Percentiles rank a stretch among this genome's conserved stretches.
Evolutionary conservation across 2,329 filamentous ascomycete species (phyloP).

Genomic region (Fusarium hainanense): DNA sequence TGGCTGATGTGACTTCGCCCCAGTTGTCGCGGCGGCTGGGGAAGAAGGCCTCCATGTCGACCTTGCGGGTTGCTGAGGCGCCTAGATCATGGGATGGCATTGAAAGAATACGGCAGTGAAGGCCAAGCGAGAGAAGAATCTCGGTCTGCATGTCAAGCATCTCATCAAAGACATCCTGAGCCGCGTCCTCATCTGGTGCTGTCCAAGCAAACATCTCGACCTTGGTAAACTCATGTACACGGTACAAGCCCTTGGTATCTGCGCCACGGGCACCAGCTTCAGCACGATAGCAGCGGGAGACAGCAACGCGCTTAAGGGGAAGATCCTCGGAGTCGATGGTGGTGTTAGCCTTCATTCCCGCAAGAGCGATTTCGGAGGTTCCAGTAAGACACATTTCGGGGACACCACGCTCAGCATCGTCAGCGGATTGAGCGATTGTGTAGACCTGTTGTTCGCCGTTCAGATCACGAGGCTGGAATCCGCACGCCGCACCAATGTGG

Average conservation of each 20-base stretch:
- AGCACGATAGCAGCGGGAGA: conserved; percentile 93
- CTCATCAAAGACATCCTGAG: conserved; percentile 78
- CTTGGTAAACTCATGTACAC: conserved; percentile 98
- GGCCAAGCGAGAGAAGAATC: conserved; percentile 79
- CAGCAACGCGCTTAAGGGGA: conserved; percentile 82
- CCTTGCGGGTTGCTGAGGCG: conserved; percentile 85
- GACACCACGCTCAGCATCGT: conserved; percentile 69
- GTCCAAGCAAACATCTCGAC: conserved; percentile 98
- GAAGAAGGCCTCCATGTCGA: conserved; percentile 95
- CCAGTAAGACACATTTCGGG: conserved; percentile 82
- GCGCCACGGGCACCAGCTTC: conserved; percentile 91
- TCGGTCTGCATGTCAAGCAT: conserved; percentile 89
- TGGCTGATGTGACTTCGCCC: conserved; percentile 93
- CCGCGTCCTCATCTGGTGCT: conserved; percentile 61
- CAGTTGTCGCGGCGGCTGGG: conserved; percentile 79
- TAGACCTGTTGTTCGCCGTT: conserved; percentile 95
- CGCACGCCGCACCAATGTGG: conserved; percentile 90
- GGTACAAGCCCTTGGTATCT: conserved; percentile 93
- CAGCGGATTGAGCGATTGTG: conserved; percentile 73
- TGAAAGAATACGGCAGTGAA: conserved; percentile 89
- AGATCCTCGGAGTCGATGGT: conserved; percentile 73
- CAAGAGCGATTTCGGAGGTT: conserved; percentile 94
- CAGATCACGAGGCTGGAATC: conserved; percentile 92
- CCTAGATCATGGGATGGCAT: conserved; percentile 93
- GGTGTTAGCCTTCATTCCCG: conserved; percentile 84